Evolutionary conservation across 2,329 filamentous ascomycete genomes (phyloP).

Genomic region (Colletotrichum kahawae): DNA sequence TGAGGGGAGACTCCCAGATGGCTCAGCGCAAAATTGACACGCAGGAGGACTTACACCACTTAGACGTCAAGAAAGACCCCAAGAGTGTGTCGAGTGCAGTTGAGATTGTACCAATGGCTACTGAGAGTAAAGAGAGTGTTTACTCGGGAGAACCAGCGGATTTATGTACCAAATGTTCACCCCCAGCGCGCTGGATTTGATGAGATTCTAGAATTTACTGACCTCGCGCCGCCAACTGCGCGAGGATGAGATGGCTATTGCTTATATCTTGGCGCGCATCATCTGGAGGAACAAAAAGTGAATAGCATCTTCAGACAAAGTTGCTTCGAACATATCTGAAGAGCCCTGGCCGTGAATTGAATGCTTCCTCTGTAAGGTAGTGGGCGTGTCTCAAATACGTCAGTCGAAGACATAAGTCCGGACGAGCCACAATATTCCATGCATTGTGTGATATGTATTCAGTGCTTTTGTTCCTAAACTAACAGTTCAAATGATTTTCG

Average conservation of each 20-base stretch:
- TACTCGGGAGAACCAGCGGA: background rate
- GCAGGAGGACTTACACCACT: background rate
- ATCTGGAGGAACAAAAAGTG: background rate
- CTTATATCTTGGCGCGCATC: background rate
- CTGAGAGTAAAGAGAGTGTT: background rate
- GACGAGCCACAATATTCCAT: background rate
- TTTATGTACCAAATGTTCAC: background rate
- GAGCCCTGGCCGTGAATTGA: background rate
- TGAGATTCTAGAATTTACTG: background rate
- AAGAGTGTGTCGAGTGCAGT: background rate
- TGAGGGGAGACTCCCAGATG: background rate
- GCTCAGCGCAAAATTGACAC: background rate
- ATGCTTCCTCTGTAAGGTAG: background rate
- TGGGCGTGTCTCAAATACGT: background rate
- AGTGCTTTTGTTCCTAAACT: background rate
- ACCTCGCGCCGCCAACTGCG: background rate
- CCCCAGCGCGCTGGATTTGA: too few species aligned
- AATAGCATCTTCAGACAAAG: background rate
- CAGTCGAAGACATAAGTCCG: background rate
- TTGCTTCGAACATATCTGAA: background rate
- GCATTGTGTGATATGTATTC: background rate
- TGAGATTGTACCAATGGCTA: background rate
- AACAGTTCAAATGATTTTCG: rapidly evolving
- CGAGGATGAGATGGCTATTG: background rate
- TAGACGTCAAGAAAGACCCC: background rate